These are phyloP conservation scores for Huntiella savannae DNA, from an alignment of 2,329 filamentous ascomycete genomes.

Conservation along the genomic window DNA sequence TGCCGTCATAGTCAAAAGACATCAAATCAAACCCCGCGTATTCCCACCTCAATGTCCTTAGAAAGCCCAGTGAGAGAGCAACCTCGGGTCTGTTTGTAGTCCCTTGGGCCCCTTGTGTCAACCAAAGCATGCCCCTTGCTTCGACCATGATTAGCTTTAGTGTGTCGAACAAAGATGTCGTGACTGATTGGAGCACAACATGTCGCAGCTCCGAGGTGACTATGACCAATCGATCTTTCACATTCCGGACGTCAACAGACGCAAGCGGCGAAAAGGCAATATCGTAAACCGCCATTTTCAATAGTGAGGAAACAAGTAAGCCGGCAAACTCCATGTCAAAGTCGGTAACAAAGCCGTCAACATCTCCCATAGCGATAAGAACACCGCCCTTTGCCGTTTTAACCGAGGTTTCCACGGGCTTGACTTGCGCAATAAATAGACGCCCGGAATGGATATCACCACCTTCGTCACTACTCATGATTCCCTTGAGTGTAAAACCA, in stretches of 20 bases:
- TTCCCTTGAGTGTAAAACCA: constrained; percentile 1
- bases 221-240: background rate
- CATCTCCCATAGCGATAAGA: too few species aligned
- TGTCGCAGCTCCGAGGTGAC: background rate
- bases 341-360: too few species aligned
- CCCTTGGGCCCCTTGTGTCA: background rate
- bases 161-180: background rate
- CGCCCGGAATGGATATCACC: background rate
- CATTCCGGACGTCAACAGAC: background rate
- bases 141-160: background rate
- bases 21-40: background rate
- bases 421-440: background rate
- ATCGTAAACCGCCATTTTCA: too few species aligned
- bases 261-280: too few species aligned
- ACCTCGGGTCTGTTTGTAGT: background rate
- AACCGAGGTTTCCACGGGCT: too few species aligned
- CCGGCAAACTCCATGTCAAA: too few species aligned
- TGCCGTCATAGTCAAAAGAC: background rate
- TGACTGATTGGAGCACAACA: background rate
- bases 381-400: too few species aligned
- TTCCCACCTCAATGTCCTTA: background rate
- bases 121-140: background rate
- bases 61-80: background rate
- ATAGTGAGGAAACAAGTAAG: too few species aligned
- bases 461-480: too few species aligned